Conservation (phyloP, 2,329 filamentous ascomycete species). For the Microsporum ferrugineum region DNA sequence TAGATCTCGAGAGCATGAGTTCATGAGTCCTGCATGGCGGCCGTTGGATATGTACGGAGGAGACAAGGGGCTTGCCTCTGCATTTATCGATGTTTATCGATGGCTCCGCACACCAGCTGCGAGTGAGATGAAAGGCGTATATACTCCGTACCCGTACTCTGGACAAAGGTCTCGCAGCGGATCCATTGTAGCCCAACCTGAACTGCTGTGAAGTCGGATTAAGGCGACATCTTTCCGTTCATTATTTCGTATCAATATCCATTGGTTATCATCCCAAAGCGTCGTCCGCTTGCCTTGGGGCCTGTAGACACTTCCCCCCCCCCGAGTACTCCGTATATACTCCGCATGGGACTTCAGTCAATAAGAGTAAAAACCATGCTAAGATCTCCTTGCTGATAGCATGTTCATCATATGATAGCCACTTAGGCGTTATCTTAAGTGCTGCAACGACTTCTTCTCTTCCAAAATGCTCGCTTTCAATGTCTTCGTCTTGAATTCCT, state of each 20-base stretch:
- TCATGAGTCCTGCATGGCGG: neutral
- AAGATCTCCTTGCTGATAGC: too few relatives aligned
- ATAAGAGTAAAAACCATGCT: too few relatives aligned
- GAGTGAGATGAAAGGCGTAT: too few relatives aligned
- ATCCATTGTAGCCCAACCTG: neutral
- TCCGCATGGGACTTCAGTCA: too few relatives aligned
- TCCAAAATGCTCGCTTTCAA: neutral
- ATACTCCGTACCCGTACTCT: neutral
- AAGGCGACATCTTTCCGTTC: neutral
- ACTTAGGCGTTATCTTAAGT: neutral
- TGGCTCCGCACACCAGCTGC: too few relatives aligned
- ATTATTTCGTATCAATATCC: neutral
- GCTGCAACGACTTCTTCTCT: neutral
- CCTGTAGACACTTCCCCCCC: too few relatives aligned
- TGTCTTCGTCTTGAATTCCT: neutral
- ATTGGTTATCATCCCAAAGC: neutral
- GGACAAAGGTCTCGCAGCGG: neutral
- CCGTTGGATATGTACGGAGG: neutral
- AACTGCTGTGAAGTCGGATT: neutral
- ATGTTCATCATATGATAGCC: neutral
- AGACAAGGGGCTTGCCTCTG: too few relatives aligned
- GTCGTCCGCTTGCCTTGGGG: too few relatives aligned
- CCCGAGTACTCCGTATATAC: too few relatives aligned
- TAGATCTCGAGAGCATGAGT: neutral
- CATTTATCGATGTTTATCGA: too few relatives aligned